Base-by-base conservation (phyloP, 345 rosid species). In the Brassica cretica region DNA sequence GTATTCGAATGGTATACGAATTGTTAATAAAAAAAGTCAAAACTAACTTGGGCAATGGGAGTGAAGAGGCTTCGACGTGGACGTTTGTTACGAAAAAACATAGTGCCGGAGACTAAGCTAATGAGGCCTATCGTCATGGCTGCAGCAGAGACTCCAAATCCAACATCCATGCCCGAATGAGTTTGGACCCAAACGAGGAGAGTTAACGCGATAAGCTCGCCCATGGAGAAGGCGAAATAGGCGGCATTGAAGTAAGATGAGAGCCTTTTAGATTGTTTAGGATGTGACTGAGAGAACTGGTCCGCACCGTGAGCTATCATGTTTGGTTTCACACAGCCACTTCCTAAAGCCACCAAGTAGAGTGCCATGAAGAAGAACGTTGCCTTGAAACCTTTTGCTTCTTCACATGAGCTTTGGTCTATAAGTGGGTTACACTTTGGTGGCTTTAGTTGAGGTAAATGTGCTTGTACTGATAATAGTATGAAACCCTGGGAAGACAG, bases 301-400 rank as follows among this genome's bases (percentile, higher is more conserved):
- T 91, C 97, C 1, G 93, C 99, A 12, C 99, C 99, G 24, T 95
- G 97, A 80, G 98, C 93, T 76, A 93, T 91, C 99, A 93, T 95
- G 90, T 93, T 95, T 64, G 99, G 99, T 79, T 95, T 95, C 55
- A 95, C 98, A 70, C 99, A 91, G 37, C 99, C 99, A 83, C 98
- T 95, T 56, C 99, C 99, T 30, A 95, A 55, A 24, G 99, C 98
- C 74, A 95, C 98, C 74, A 95, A 74, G 84, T 95, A 95, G 3
- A 95, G 87, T 21, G 97, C 99, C 67, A 84, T 76, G 78, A 89
- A 93, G 75, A 95, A 90, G 33, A 93, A 85, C 16, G 88, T 73
- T 11, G 96, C 89, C 84, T 90, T 81, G 71, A 93, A 85, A 0
- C 97, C 99, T 33, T 93, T 85, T 55, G 98, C 97, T 78, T 91